Base-by-base conservation (phyloP, 495 filamentous ascomycete species). In the Tuber melanosporum region DNA sequence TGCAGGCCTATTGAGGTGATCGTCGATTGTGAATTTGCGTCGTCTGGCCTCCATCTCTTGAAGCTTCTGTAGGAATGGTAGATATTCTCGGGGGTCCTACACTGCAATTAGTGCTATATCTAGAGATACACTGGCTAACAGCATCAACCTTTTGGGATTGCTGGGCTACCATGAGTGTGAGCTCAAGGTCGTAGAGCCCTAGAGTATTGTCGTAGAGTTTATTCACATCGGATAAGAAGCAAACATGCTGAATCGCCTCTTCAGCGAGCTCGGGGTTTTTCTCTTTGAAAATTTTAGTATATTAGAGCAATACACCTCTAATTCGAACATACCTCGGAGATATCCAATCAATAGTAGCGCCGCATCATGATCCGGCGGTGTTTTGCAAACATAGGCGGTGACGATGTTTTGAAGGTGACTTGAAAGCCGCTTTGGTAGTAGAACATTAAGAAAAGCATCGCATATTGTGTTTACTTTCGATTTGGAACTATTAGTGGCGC, bases 141-240 rank as follows among this genome's bases (percentile, higher is more conserved):
- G 43, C 15, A 44, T 83, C 75, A 83, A 89, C 88, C 85, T 94
- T 93, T 85, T 99, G 95, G 20, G 94, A 95, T 84, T 97, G 93
- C 82, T 99, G 95, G 8, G 96, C 95, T 62, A 99, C 92, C 71
- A 97, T 86, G 19, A 99, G 86, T 12, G 94, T 91, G 47, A 98
- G 89, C 49, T 97, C 95, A 5, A 99, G 88, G 81, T 97, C 89
- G 82, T 99, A 98, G 3, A 98, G 85, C 39, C 94, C 94, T 22
- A 99, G 86, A 10, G 95, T 92, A 75, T 93, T 91, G 76, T 97
- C 92, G 82, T 95, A 99, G n/a, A 99, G 89, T 73, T 89, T 90
- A 82, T 97, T 95, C 32, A 95, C 91, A 85, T 99, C 95, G 0
- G 93, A 92, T 66, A 99, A 87, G 86, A 98, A 99, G 87, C 94